Evolutionary conservation across 179 eudicot genomes (phyloP), one percentile per base, ranked within the genome.

Genomic region (Vitellaria paradoxa): DNA sequence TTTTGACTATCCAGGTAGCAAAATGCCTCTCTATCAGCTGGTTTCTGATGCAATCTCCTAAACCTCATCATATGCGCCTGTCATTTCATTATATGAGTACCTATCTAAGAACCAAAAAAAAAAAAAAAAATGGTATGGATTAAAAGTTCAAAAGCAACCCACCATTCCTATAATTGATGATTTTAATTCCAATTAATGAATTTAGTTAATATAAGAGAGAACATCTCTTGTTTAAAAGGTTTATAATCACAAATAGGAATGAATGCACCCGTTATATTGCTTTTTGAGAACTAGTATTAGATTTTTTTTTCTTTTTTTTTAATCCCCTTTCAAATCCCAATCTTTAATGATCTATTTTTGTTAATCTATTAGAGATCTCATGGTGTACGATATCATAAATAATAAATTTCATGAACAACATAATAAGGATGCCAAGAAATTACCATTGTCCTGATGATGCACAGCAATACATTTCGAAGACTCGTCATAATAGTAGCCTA

Each of bases 401-500:
- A 15, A 62, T 3, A 62, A 50, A 30, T 23, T 37, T 67, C 71
- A 8, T 53, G 24, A 70, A 30, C 64, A 62, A 20, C 7, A 68
- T 20, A 20, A 37, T 0, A 12, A 42, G 73, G 18, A 64, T 40
- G 74, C 13, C n/a, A 17, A 70, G 26, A 30, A 55, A 40, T 84
- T 87, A 95, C 99, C 99, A 96, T 75, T 81, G 88, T 77, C 99
- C 99, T 8, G 98, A 81, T 71, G 93, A 76, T 72, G 97, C 98
- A 84, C 76, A 77, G 82, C 94, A 91, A 73, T 85, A 96, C 72
- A 94, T 81, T 74, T 90, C 87, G 98, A 86, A 53, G 94, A 82
- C 12, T 98, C 87, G 76, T 96, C 99, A 88, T 96, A 96, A 73
- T 91, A 94, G 82, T 92, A 96, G 61, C 98, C 99, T 66, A 83